Base-by-base conservation (phyloP, 208 protist species). In the Leishmania aethiopica region DNA sequence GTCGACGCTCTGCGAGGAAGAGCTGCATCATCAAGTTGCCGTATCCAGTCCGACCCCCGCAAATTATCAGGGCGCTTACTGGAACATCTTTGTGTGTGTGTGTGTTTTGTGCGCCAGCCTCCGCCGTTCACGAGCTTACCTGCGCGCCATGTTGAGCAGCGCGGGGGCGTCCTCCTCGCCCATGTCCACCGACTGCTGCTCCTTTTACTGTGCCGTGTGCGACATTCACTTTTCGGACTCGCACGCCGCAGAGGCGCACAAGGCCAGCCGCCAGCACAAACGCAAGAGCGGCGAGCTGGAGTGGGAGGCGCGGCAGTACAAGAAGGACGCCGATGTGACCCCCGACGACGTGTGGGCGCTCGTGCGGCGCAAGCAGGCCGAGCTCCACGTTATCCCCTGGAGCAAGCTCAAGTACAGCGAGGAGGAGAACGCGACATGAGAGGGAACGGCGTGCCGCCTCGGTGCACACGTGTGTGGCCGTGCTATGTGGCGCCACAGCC, bases 191-290 rank as follows among this genome's bases (percentile, higher is more conserved):
- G 67, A 60, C 8, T 62, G 32, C 45, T 55, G 5, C 40, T 37
- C 78, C 10, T 97, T 91, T 66, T 95, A 92, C 88, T 97, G 94
- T 84, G 77, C 86, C 13, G 85, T 82, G 40, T 97, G 94, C 71
- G 80, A 92, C 79, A 82, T 94, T 45, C 77, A 91, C 42, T 95
- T 94, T 80, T 88, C 86, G 19, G 91, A 95, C 79, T 87, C 78
- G 75, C 88, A 88, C 28, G 80, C 92, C 4, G 90, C 91, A 5
- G 88, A 87, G 59, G 78, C 84, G 75, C 94, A 97, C 88, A 87
- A 87, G 62, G 80, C 87, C 11, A 93, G 89, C 59, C 67, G 90
- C 2, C 89, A 90, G 75, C 94, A 97, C 81, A 92, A 94, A 75
- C 89, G 91, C 66, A 89, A 86, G 47, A 96, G 91, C 60, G 92